A percentile compares a stretch with the other conserved stretches of the same genome.
Conservation (phyloP, 2,329 filamentous ascomycete genomes). For the Trichoderma asperellum region DNA sequence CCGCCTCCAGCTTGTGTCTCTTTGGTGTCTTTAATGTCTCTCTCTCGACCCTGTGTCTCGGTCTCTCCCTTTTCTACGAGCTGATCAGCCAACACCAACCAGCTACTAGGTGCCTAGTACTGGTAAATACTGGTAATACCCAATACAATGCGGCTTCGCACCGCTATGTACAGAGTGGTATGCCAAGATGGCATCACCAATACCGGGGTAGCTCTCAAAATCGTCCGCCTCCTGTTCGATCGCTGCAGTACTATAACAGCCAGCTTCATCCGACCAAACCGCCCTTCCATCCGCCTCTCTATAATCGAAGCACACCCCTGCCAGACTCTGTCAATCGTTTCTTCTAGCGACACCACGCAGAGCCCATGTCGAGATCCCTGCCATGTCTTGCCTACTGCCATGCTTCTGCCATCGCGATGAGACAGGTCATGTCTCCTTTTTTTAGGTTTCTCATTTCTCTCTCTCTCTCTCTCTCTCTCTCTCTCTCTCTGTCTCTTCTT, state of each 20-base stretch:
- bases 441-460: background rate
- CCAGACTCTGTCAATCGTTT: constrained; percentile 18
- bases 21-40: background rate
- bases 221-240: background rate
- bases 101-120: no score
- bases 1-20: background rate
- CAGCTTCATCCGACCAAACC: background rate
- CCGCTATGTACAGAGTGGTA: no score
- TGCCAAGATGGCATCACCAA: background rate
- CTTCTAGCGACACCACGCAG: constrained; percentile 18
- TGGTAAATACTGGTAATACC: no score
- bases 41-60: background rate
- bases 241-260: background rate
- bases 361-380: constrained; percentile 15
- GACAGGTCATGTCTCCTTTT: constrained; percentile 13
- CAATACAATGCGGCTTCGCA: no score
- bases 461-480: background rate
- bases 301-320: background rate
- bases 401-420: constrained; percentile 23
- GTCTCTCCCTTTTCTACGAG: background rate
- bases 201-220: background rate
- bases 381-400: constrained; percentile 25
- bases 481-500: no score
- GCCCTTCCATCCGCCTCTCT: background rate
- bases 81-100: background rate